A percentile compares a stretch with the other conserved stretches of the same genome.
Conservation (phyloP, 768 basidiomycete genomes). For the Xerocomus brunneocitrinus region DNA sequence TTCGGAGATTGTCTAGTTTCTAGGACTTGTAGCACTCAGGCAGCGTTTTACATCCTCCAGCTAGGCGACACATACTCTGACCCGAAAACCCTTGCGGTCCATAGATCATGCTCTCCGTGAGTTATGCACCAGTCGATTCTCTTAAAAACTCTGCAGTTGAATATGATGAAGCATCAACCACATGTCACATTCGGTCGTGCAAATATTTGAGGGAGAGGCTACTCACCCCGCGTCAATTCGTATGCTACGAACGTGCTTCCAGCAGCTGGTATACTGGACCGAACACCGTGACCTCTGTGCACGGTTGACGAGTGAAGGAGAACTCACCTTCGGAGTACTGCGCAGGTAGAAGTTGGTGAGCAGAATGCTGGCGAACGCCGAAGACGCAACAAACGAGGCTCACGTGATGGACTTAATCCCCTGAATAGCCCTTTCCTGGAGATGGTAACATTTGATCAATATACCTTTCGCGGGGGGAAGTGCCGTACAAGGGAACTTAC, state of each 20-base stretch:
- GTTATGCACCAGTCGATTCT: conserved; percentile 23
- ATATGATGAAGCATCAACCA: background rate
- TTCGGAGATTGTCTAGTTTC: too few species aligned
- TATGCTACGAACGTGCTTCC: conserved; percentile 88
- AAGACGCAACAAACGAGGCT: conserved; percentile 18
- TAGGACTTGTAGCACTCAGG: too few species aligned
- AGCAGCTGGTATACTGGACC: conserved; percentile 78
- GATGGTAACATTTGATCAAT: background rate
- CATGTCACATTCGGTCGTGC: background rate
- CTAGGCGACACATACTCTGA: too few species aligned
- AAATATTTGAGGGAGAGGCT: background rate
- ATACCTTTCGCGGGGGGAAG: background rate
- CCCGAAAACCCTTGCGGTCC: background rate
- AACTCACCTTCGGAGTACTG: conserved; percentile 60
- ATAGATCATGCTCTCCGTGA: background rate
- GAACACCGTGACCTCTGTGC: background rate
- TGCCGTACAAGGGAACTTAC: conserved; percentile 40
- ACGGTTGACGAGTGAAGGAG: background rate
- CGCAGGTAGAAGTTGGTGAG: background rate
- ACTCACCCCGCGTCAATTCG: conserved; percentile 71
- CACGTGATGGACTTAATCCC: conserved; percentile 73
- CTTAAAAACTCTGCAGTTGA: conserved; percentile 21
- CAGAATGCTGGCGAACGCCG: background rate
- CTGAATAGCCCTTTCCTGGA: conserved; percentile 58
- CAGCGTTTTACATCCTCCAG: too few species aligned